A percentile compares a stretch with the other conserved stretches of the same genome.
Evolutionary conservation across 2,329 filamentous ascomycete genomes (phyloP).

Genomic region (Rutstroemia sp.): DNA sequence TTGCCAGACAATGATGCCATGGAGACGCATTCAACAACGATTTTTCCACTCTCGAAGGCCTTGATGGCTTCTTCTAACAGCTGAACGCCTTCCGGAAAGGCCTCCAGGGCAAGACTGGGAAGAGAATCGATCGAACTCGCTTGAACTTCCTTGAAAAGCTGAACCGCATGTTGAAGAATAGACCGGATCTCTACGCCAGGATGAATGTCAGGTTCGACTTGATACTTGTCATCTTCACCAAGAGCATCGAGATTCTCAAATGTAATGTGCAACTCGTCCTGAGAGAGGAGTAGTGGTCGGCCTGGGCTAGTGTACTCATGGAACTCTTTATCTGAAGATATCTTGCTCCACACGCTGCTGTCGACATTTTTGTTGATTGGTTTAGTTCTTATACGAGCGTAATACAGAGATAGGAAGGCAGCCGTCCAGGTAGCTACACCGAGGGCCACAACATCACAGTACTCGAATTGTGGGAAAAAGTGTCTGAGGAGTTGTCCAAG

Average conservation of each 20-base stretch:
- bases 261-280: constrained; percentile 5
- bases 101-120: constrained; percentile 29
- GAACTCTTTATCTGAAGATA: constrained; percentile 5
- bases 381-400: constrained; percentile 4
- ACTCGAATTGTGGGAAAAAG: constrained; percentile 34
- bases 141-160: constrained; percentile 2
- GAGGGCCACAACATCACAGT: constrained; percentile 40
- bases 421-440: constrained; percentile 43
- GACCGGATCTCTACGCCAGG: constrained; percentile 5
- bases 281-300: constrained; percentile 4
- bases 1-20: constrained; percentile 13
- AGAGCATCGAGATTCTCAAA: constrained; percentile 5
- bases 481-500: constrained; percentile 38
- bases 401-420: constrained; percentile 30
- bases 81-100: constrained; percentile 35
- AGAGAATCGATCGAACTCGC: constrained; percentile 5
- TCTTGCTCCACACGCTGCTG: background rate
- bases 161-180: constrained; percentile 4
- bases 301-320: constrained; percentile 7
- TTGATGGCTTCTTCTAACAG: constrained; percentile 24
- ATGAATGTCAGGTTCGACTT: constrained; percentile 1
- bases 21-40: constrained; percentile 21
- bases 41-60: constrained; percentile 17
- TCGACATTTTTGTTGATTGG: background rate
- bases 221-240: constrained; percentile 4